A percentile compares a stretch with the other conserved stretches of the same genome.
Conservation (phyloP, 2,329 filamentous ascomycete genomes). For the Fusarium transvaalense region DNA sequence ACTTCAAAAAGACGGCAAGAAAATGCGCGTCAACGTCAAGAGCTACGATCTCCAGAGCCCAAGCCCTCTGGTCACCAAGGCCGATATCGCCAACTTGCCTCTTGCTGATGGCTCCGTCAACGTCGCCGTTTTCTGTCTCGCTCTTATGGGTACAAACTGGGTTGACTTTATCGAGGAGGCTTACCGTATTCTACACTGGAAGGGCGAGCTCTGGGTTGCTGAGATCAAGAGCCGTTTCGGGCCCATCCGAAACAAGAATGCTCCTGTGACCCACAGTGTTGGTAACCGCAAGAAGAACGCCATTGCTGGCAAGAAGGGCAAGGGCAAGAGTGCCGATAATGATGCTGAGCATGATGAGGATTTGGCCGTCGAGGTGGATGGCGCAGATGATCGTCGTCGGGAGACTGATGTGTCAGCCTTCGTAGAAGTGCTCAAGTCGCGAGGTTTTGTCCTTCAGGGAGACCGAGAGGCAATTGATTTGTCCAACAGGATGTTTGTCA, state of each 20-base stretch:
- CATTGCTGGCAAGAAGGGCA: slow-evolving; percentile 60
- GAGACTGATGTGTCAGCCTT: slow-evolving; percentile 92
- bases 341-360: slow-evolving; percentile 66
- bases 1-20: slow-evolving; percentile 72
- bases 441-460: slow-evolving; percentile 87
- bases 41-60: slow-evolving; percentile 90
- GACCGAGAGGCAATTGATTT: slow-evolving; percentile 78
- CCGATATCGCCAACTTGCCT: slow-evolving; percentile 89
- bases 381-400: slow-evolving; percentile 69
- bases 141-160: slow-evolving; percentile 99
- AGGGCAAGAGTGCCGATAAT: slow-evolving; percentile 59
- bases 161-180: slow-evolving; percentile 96
- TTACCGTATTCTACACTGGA: slow-evolving; percentile 89
- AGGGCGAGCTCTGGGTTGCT: slow-evolving; percentile 95
- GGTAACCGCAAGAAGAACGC: slow-evolving; percentile 71
- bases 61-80: slow-evolving; percentile 81
- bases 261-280: slow-evolving; percentile 75
- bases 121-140: slow-evolving; percentile 93
- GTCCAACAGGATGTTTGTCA: slow-evolving; percentile 97
- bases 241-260: slow-evolving; percentile 55
- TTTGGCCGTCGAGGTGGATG: slow-evolving; percentile 78
- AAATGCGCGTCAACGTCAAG: slow-evolving; percentile 78
- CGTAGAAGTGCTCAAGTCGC: slow-evolving; percentile 80
- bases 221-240: slow-evolving; percentile 95
- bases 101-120: slow-evolving; percentile 81